Conservation (phyloP, 306 rosid species). For the Erythrophleum fordii region DNA sequence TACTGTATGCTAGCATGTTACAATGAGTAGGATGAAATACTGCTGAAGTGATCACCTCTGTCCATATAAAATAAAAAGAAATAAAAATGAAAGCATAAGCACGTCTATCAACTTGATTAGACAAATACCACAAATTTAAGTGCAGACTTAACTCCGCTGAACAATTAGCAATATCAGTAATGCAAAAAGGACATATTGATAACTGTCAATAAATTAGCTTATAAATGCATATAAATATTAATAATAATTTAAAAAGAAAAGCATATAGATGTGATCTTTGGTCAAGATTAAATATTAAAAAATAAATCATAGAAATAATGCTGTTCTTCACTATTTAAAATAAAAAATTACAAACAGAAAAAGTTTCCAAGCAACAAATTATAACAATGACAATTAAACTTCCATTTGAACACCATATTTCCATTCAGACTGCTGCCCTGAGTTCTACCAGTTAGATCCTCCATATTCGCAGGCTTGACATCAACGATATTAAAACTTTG, state of each 20-base stretch:
- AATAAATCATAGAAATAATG: not conserved
- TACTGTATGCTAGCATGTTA: conserved; percentile 73
- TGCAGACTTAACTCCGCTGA: not conserved
- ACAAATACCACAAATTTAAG: not conserved
- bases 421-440: not conserved
- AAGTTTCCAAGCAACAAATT: not conserved
- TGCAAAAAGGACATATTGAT: not conserved
- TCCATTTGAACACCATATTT: not conserved
- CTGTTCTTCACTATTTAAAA: not conserved
- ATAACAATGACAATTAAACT: not conserved
- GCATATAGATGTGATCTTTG: not conserved
- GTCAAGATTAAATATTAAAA: not conserved
- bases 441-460: conserved; percentile 70
- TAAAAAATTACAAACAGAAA: not conserved
- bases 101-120: not conserved
- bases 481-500: conserved; percentile 81
- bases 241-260: not conserved
- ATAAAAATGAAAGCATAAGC: not conserved
- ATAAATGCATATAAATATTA: not conserved
- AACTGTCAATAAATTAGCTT: not conserved
- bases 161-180: not conserved
- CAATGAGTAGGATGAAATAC: conserved; percentile 80
- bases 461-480: conserved; percentile 79
- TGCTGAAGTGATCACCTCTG: conserved; percentile 85
- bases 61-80: conserved; percentile 6